Evolutionary conservation across 192 early-diverging fungal genomes (phyloP), one percentile per base, ranked within the genome.

Genomic region (Oehlia diaphana): DNA sequence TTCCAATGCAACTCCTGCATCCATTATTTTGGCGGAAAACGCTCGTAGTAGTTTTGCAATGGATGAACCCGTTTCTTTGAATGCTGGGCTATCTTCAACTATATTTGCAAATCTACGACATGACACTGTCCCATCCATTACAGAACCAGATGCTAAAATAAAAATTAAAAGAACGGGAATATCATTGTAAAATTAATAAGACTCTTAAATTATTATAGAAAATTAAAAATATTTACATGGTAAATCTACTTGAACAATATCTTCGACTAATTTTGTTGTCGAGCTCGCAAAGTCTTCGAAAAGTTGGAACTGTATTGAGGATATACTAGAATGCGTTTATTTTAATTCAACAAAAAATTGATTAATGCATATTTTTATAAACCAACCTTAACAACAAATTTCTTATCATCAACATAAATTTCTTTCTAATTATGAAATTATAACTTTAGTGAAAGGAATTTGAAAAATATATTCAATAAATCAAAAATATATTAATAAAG

Each of bases 51-150:
- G 14, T 4, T 9, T 53, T 16, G 72, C 72, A 5, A 74, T 74
- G 13, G 26, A 19, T 19, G 26, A 2, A 31, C 72, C 72, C 4
- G 10, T 61, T 28, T 31, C 13, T 19, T 50, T 61, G 28, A 74
- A 74, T 9, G 47, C 72, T 19, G 72, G 72, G 61, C 53, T 74
- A 33, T 49, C 21, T 74, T 74, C 72, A 3, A 74, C 28, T 6
- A 74, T 74, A 53, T 61, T 74, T n/a, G 72, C 72, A n/a, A 70
- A 70, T 39, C 68, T 31, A 39, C 37, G 31, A 44, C 37, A 44
- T 21, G 37, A 70, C 4, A 70, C 68, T 44, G 68, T 70, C 47
- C 68, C 68, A 39, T 70, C 37, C 39, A 70, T 39, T 37, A 70
- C 21, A 21, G 33, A 21, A 42, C 21, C 16, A 0, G 68, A 70